phyloP scores from a whole-genome alignment of 2,329 filamentous ascomycete species.

The Hymenoscyphus albidus region DNA sequence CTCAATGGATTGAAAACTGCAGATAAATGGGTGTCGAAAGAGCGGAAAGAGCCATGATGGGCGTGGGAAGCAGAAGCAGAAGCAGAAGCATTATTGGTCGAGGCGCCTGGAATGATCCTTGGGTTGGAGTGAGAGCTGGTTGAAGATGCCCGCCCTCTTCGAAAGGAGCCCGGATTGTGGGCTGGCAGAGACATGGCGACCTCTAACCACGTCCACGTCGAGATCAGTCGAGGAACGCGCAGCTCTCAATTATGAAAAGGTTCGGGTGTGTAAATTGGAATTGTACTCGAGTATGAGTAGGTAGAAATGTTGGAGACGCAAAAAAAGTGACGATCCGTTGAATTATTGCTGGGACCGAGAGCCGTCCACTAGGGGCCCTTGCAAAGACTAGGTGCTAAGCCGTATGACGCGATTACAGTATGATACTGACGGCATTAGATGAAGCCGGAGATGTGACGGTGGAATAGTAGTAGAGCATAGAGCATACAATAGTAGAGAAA shows the following conservation, averaged over 20 bases:
- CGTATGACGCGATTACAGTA: neutral
- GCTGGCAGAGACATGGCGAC: constrained; percentile 28
- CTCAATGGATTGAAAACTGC: constrained; percentile 15
- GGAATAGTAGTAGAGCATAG: neutral
- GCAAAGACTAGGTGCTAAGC: constrained; percentile 1
- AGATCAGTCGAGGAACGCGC: neutral
- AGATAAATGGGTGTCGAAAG: constrained; percentile 17
- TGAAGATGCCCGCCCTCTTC: constrained; percentile 24
- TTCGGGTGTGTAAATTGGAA: neutral
- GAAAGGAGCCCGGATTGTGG: constrained; percentile 18
- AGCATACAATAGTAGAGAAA: neutral
- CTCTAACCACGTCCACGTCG: neutral
- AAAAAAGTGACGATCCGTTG: neutral
- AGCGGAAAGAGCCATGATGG: constrained; percentile 28
- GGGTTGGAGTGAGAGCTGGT: constrained; percentile 29
- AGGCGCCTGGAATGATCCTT: constrained; percentile 25
- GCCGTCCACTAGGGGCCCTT: constrained; percentile 9
- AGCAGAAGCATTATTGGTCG: constrained; percentile 19
- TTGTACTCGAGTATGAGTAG: too few species aligned
- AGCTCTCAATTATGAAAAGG: neutral
- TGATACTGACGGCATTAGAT: neutral
- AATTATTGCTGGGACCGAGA: neutral
- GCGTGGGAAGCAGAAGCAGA: constrained; percentile 17
- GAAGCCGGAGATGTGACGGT: neutral
- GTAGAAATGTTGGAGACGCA: neutral